Evolutionary conservation across 305 asterid species (phyloP), one percentile per base, ranked within the genome.

Genomic region (Fraxinus xanthoxyloides): DNA sequence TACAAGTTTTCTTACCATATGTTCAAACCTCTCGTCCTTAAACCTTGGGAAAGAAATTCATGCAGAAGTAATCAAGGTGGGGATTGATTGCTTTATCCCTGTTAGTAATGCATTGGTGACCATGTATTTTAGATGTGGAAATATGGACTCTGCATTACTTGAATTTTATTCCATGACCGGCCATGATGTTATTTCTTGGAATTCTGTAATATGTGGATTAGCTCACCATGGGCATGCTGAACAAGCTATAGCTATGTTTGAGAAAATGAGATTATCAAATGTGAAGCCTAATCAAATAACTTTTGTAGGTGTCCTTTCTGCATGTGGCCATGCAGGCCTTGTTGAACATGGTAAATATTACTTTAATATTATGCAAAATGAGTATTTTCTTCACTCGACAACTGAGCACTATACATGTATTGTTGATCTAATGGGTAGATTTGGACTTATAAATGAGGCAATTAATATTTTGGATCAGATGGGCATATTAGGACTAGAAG

Each of bases 301-400:
- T 34, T 93, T 92, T 81, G 91, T 91, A 0, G 92, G 96, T 78
- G 92, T 92, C 28, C 86, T 93, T 72, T 87, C 93, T 21, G 94
- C 93, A 3, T 92, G 96, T 77, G 89, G 97, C 86, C 97, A 92
- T 63, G 86, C 88, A n/a, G 96, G 96, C n/a, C 90, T 93, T 54
- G 89, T 93, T 4, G 82, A 85, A 69, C 86, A 69, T 46, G 97
- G 96, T 28, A 89, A 88, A 85, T 76, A 79, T 76, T 87, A 87
- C 82, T 92, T 90, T 19, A 38, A 82, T 24, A 69, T 85, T 21
- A 92, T 93, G 96, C 87, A 48, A 79, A 78, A 54, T 7, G 92
- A 89, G 23, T 88, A 90, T 83, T 87, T 12, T 81, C 77, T 93
- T 77, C 76, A 38, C 61, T 86, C 89, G 65, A 86, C 89, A 51